phyloP scores from a whole-genome alignment of 2,329 filamentous ascomycete genomes.

The Aspergillus ochraceus region DNA sequence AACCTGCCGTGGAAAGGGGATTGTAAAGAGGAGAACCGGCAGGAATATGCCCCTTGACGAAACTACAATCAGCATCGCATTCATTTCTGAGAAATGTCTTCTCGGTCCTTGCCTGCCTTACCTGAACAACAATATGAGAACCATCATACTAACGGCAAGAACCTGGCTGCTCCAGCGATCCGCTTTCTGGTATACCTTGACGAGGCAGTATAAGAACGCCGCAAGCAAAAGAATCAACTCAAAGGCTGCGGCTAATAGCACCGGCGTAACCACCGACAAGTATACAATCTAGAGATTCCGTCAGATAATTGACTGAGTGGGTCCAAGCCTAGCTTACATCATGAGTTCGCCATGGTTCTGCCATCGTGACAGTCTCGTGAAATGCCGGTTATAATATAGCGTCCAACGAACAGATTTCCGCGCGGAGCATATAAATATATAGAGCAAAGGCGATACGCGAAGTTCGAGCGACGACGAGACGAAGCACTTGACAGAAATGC shows the following conservation, averaged over 20 bases:
- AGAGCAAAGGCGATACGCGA: neutral
- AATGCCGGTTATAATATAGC: neutral
- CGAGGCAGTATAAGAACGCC: slow-evolving; percentile 88
- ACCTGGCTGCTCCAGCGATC: slow-evolving; percentile 81
- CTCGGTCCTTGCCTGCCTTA: slow-evolving; percentile 42
- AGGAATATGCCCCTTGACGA: slow-evolving; percentile 73
- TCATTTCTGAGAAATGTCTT: neutral
- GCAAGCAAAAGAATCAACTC: slow-evolving; percentile 95
- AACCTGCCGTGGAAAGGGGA: slow-evolving; percentile 75
- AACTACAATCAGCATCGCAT: neutral
- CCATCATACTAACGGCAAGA: slow-evolving; percentile 72
- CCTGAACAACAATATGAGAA: slow-evolving; percentile 74
- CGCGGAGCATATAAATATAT: neutral
- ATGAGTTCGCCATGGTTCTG: slow-evolving; percentile 33
- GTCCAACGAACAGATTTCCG: neutral
- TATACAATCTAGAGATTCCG: slow-evolving; percentile 69
- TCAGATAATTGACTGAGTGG: neutral
- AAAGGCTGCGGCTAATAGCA: slow-evolving; percentile 81
- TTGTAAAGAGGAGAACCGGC: slow-evolving; percentile 89
- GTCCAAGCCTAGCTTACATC: slow-evolving; percentile 34
- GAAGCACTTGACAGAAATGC: neutral
- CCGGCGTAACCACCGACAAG: slow-evolving; percentile 72
- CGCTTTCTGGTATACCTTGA: slow-evolving; percentile 86
- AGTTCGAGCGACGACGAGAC: neutral
- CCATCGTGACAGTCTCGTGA: neutral